Base-by-base conservation (phyloP, 2,329 filamentous ascomycete genomes). In the Xylaria sp. region DNA sequence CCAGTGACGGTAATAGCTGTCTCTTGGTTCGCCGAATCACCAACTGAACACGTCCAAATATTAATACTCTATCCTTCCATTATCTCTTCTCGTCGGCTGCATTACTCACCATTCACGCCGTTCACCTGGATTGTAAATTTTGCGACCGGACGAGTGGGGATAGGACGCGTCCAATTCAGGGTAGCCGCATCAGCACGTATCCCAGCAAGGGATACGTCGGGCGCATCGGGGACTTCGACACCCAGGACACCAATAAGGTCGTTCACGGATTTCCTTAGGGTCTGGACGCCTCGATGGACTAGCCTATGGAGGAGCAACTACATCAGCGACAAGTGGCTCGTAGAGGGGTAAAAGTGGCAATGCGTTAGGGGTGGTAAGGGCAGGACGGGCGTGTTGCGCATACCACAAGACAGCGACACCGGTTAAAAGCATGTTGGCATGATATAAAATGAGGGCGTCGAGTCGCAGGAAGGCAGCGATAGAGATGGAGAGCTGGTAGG, bases 51-150 rank as follows among this genome's bases (percentile, higher is more conserved):
- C 46, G 49, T 59, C n/a, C 6, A 57, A 46, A 43, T 0, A 63
- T 72, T 61, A 70, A 58, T 60, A 61, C 19, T 46, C 57, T 33
- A 47, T 52, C 21, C 50, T 52, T 28, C 42, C 15, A 38, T n/a
- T n/a, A 23, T 54, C 15, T 28, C 0, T 21, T 19, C 50, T 67
- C 66, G 23, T 5, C 38, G 23, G 14, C 3, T 25, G 25, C 11
- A 17, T 43, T 53, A 73, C 87, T 76, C 78, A 95, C 92, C 92
- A 79, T 92, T 92, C 45, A 94, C 89, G 43, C 94, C 94, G 77
- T 99, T 98, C 67, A 99, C 89, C 75, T 96, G 92, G 55, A 99
- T 92, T 47, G 94, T 85, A 74, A 96, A 95, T 78, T 94, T 96
- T 56, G 92, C 85, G 57, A 96, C 91, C 2, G 91, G 84, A 40